These are phyloP conservation scores for Prunus kanzakura DNA, from an alignment of 306 rosid species.

Conservation along the genomic window DNA sequence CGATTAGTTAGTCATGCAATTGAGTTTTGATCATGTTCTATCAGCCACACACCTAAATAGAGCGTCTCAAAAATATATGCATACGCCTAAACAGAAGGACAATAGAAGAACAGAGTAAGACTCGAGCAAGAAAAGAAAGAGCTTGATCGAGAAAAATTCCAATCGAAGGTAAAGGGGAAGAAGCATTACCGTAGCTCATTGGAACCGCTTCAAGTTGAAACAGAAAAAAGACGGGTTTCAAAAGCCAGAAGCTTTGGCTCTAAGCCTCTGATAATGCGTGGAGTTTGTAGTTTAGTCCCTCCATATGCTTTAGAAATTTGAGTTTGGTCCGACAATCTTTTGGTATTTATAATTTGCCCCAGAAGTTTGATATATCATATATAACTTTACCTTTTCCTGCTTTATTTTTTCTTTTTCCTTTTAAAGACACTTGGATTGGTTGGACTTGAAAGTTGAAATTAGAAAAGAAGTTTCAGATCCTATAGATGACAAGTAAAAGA, in stretches of 20 bases:
- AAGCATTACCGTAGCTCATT: slow-evolving; percentile 29
- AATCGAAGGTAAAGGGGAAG: slow-evolving; percentile 12
- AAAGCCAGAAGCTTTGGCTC: slow-evolving; percentile 25
- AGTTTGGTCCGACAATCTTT: neutral
- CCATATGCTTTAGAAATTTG: neutral
- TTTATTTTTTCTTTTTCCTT: neutral
- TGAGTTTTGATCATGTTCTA: slow-evolving; percentile 3
- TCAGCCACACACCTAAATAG: neutral
- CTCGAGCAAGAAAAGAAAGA: neutral
- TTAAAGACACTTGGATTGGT: too few relatives aligned
- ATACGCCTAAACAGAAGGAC: neutral
- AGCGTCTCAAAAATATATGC: neutral
- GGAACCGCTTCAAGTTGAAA: slow-evolving; percentile 11
- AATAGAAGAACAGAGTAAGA: neutral
- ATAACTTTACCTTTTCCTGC: too few relatives aligned
- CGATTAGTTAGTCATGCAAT: neutral
- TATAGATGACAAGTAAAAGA: too few relatives aligned
- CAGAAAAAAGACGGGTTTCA: slow-evolving; percentile 10
- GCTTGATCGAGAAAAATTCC: neutral
- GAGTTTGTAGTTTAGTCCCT: slow-evolving; percentile 22
- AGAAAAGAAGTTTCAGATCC: too few relatives aligned
- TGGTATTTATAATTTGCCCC: neutral
- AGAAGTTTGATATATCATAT: too few relatives aligned
- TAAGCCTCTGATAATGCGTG: neutral
- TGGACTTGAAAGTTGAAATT: too few relatives aligned